These are phyloP conservation scores for Neurospora sp. DNA, from an alignment of 2,329 filamentous ascomycete species.

Conservation along the genomic window DNA sequence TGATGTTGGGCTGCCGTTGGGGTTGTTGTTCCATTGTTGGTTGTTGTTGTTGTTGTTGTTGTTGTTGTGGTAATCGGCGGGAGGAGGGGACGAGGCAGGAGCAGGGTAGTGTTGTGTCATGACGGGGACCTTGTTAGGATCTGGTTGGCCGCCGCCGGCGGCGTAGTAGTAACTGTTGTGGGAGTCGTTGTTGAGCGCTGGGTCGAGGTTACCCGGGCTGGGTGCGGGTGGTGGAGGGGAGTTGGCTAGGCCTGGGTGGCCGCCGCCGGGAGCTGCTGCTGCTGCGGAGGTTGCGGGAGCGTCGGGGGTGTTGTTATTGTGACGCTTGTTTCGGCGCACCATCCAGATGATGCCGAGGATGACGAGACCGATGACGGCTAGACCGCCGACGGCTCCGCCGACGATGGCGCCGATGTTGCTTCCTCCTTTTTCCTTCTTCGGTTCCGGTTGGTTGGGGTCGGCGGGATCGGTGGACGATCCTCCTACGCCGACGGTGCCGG, in stretches of 20 bases:
- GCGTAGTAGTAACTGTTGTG: neutral
- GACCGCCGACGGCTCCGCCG: constrained; percentile 14
- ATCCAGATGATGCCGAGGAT: constrained; percentile 6
- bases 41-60: neutral
- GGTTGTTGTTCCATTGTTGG: neutral
- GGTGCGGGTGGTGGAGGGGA: neutral
- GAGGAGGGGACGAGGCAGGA: neutral
- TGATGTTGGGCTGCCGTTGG: neutral
- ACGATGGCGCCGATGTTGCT: constrained; percentile 15
- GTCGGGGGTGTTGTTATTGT: neutral
- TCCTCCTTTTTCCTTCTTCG: neutral
- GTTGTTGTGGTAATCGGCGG: neutral
- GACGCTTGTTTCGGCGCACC: neutral
- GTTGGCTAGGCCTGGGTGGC: neutral
- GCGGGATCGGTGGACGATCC: neutral
- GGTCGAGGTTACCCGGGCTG: neutral
- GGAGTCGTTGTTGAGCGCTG: neutral
- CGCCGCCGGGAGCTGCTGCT: neutral
- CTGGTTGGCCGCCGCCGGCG: neutral
- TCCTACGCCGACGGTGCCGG: neutral
- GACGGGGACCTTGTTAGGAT: neutral
- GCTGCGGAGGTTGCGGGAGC: neutral
- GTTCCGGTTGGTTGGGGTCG: neutral
- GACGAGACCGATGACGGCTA: constrained; percentile 13
- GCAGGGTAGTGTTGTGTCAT: neutral